phyloP scores from a whole-genome alignment of 331 rosid species.

The Rosa hybrid region DNA sequence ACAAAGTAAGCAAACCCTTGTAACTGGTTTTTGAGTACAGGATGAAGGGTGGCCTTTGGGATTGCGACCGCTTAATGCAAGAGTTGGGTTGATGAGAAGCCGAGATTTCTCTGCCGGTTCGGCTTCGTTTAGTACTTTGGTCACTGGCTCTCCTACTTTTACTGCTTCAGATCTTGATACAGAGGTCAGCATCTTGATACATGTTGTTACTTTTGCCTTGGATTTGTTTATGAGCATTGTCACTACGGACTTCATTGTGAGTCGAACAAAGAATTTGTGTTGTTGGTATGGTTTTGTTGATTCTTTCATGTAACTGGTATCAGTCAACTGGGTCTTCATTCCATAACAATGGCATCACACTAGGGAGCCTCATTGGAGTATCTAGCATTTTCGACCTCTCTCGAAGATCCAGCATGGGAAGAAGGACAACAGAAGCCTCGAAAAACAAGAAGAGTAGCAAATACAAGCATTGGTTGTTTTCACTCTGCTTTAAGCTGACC shows the following conservation, averaged over 20 bases:
- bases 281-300: not conserved
- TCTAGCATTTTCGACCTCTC: conserved; percentile 55
- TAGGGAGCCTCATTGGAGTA: conserved; percentile 68
- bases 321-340: conserved; percentile 70
- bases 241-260: not conserved
- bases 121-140: conserved; percentile 67
- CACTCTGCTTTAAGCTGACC: conserved; percentile 62
- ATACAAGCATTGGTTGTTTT: conserved; percentile 65
- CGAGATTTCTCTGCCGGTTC: conserved; percentile 62
- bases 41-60: conserved; percentile 94
- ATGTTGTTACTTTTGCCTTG: not conserved
- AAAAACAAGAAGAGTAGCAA: conserved; percentile 42
- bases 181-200: conserved; percentile 26
- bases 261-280: not conserved
- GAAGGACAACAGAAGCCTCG: conserved; percentile 39
- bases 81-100: conserved; percentile 58
- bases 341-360: conserved; percentile 67
- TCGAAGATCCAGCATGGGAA: conserved; percentile 54
- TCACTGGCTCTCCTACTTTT: conserved; percentile 52
- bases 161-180: conserved; percentile 60
- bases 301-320: conserved; percentile 18
- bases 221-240: conserved; percentile 7
- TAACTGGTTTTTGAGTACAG: conserved; percentile 36
- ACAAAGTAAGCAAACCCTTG: not conserved
- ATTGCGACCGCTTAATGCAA: conserved; percentile 61